A percentile compares a stretch with the other conserved stretches of the same genome.
phyloP scores from a whole-genome alignment of 768 basidiomycete genomes.

The Mycena galericulata region DNA sequence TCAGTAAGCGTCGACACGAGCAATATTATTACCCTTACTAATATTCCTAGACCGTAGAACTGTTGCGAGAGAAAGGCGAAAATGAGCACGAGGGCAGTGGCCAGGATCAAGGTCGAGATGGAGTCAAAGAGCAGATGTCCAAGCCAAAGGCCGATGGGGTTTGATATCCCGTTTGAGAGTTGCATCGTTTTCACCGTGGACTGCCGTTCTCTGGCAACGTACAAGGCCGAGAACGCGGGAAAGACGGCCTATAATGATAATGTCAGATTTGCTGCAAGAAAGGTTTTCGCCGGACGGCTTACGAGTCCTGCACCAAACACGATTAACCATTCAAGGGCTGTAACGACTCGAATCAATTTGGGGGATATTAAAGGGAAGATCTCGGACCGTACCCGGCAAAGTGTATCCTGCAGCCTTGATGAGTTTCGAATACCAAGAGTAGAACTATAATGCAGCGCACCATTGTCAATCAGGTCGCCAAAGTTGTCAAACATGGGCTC shows the following conservation, averaged over 20 bases:
- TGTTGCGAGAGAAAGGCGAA: background rate
- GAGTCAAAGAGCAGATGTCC: conserved; percentile 68
- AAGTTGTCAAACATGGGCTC: conserved; percentile 42
- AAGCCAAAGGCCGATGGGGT: conserved; percentile 64
- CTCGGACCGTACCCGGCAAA: no score
- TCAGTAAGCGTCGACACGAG: background rate
- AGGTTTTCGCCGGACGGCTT: conserved; percentile 33
- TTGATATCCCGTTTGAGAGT: conserved; percentile 61
- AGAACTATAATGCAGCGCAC: no score
- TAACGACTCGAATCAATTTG: no score
- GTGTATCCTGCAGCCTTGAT: no score
- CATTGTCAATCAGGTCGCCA: background rate
- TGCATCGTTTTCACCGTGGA: conserved; percentile 68
- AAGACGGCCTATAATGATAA: conserved; percentile 54
- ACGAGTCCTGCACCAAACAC: conserved; percentile 84
- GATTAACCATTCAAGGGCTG: conserved; percentile 74
- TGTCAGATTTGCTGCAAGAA: background rate
- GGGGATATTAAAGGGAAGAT: no score
- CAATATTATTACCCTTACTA: background rate
- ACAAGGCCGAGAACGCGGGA: conserved; percentile 57
- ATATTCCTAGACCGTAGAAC: conserved; percentile 4
- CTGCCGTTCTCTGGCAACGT: conserved; percentile 63
- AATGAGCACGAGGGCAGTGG: conserved; percentile 1
- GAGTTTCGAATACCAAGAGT: no score
- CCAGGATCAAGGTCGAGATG: conserved; percentile 47